Conservation (phyloP, 352 stramenopile species). For the Phytophthora hibernalis region DNA sequence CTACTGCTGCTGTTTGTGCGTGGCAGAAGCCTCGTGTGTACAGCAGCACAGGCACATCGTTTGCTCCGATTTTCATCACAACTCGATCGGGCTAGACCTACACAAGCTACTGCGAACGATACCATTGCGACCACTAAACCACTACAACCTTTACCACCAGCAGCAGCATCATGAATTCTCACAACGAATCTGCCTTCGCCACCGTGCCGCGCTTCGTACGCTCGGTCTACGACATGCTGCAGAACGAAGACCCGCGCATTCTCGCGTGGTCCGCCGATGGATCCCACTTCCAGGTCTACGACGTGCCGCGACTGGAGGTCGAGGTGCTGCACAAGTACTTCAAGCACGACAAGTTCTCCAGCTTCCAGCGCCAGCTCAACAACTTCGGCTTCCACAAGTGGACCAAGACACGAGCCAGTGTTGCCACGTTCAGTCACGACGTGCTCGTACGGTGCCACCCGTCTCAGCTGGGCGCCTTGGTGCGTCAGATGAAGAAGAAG, state of each 20-base stretch:
- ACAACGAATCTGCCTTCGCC: background rate
- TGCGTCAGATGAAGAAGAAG: conserved; percentile 22
- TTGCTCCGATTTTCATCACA: conserved; percentile 11
- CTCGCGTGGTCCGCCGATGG: conserved; percentile 56
- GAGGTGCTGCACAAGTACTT: conserved; percentile 84
- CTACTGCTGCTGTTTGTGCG: background rate
- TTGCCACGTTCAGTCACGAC: conserved; percentile 77
- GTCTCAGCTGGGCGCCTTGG: conserved; percentile 17
- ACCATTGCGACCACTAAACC: background rate
- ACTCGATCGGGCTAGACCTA: conserved; percentile 15
- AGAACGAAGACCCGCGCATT: conserved; percentile 58
- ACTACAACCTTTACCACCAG: background rate
- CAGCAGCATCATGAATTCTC: background rate
- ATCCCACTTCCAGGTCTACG: conserved; percentile 83
- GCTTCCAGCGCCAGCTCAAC: conserved; percentile 91
- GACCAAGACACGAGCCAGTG: conserved; percentile 69
- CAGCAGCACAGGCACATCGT: background rate
- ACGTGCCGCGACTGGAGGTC: conserved; percentile 64
- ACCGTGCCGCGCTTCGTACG: conserved; percentile 54
- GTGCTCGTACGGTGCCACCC: conserved; percentile 57
- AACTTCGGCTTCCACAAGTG: conserved; percentile 92
- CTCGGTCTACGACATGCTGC: conserved; percentile 63
- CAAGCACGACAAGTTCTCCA: conserved; percentile 89
- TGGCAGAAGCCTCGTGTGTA: background rate
- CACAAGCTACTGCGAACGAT: conserved; percentile 9